A percentile compares a stretch with the other conserved stretches of the same genome.
Conservation (phyloP, 371 early-diverging fungal species). For the Gilbertella persicaria region DNA sequence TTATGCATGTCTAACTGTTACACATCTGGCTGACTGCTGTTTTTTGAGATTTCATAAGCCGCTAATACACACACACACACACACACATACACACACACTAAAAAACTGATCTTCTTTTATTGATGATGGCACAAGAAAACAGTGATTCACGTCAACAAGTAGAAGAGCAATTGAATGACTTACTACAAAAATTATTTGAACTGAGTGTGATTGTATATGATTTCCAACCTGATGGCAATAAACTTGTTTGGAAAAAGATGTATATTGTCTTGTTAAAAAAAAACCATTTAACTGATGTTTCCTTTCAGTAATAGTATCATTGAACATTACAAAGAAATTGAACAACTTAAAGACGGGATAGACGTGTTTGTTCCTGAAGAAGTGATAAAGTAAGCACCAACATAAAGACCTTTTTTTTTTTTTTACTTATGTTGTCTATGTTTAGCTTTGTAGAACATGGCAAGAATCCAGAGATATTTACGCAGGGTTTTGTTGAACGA, state of each 20-base stretch:
- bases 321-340: slow-evolving; percentile 59
- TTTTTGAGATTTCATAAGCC: too few species aligned
- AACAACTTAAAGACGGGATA: slow-evolving; percentile 61
- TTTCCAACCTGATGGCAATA: slow-evolving; percentile 68
- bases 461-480: slow-evolving; percentile 74
- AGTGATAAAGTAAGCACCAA: slow-evolving; percentile 61
- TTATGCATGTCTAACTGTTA: too few species aligned
- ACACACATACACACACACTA: neutral
- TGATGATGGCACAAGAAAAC: neutral
- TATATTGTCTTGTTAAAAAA: slow-evolving; percentile 25
- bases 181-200: slow-evolving; percentile 64
- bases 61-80: too few species aligned
- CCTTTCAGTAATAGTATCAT: slow-evolving; percentile 71
- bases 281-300: too few species aligned
- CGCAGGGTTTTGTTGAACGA: slow-evolving; percentile 71
- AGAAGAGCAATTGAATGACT: slow-evolving; percentile 60
- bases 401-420: too few species aligned
- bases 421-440: neutral
- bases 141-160: slow-evolving; percentile 38
- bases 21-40: too few species aligned
- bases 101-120: neutral
- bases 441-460: slow-evolving; percentile 68
- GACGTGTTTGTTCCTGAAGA: slow-evolving; percentile 68
- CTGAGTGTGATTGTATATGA: slow-evolving; percentile 70
- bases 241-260: slow-evolving; percentile 68